Evolutionary conservation across 169 alveolate species (phyloP).

Genomic region (Eimeria falciformis): DNA sequence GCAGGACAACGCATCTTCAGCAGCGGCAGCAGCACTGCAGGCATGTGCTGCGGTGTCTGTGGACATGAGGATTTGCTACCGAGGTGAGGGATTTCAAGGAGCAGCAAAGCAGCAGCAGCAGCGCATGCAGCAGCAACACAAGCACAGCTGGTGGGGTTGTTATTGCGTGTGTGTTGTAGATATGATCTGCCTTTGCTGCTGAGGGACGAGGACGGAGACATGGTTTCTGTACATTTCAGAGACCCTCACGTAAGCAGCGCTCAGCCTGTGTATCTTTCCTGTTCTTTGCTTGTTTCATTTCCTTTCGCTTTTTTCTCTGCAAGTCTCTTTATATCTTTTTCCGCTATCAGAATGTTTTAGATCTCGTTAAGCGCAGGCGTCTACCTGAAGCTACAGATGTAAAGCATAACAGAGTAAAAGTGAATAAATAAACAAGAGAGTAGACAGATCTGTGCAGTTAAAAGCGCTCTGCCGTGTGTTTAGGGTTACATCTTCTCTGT

Average conservation of each 20-base stretch:
- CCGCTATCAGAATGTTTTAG: too few relatives aligned
- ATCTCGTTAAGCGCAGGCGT: too few relatives aligned
- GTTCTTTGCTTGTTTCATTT: not conserved
- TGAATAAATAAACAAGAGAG: too few relatives aligned
- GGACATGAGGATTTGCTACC: conserved; percentile 30
- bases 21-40: conserved; percentile 25
- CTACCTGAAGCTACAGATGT: too few relatives aligned
- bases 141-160: not conserved
- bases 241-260: conserved; percentile 30
- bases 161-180: conserved; percentile 14
- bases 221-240: conserved; percentile 33
- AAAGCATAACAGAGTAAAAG: too few relatives aligned
- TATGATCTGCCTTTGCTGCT: conserved; percentile 26
- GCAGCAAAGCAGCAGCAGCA: conserved; percentile 17
- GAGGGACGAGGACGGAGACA: conserved; percentile 35
- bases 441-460: too few relatives aligned
- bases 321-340: too few relatives aligned
- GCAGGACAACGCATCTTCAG: conserved; percentile 42
- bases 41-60: conserved; percentile 14
- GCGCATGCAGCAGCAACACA: not conserved
- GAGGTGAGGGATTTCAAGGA: not conserved
- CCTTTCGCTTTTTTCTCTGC: not conserved
- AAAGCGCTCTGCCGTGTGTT: too few relatives aligned
- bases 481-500: conserved; percentile 32
- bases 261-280: not conserved